These are phyloP conservation scores for Delonix regia DNA, from an alignment of 306 rosid species.

Conservation along the genomic window DNA sequence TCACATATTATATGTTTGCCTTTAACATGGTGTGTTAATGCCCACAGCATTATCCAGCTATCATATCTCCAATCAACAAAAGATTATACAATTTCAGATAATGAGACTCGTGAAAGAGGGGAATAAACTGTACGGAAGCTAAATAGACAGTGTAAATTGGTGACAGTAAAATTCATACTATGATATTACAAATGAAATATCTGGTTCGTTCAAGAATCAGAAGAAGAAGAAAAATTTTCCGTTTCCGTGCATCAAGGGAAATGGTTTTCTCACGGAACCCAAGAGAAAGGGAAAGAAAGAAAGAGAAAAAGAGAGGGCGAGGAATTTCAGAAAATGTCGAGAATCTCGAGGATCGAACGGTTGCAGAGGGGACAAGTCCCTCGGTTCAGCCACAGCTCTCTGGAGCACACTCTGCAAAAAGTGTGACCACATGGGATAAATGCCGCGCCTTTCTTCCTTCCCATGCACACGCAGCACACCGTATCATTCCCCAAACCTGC, in stretches of 20 bases:
- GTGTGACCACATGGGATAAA: conserved; percentile 99
- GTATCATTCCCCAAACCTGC: conserved; percentile 52
- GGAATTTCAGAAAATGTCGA: conserved; percentile 69
- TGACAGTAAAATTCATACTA: not conserved
- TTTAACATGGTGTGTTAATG: not conserved
- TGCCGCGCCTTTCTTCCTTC: conserved; percentile 85
- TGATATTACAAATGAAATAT: conserved; percentile 23
- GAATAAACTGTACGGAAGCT: not conserved
- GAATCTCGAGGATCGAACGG: conserved; percentile 88
- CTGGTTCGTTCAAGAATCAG: not conserved
- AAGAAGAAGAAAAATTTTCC: not conserved
- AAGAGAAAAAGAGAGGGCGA: not conserved
- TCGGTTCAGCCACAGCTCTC: conserved; percentile 92
- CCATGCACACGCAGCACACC: conserved; percentile 98
- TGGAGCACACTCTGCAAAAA: conserved; percentile 93
- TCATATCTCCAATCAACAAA: not conserved
- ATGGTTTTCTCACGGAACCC: not conserved
- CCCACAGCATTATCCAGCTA: not conserved
- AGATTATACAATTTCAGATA: not conserved
- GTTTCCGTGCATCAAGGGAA: not conserved
- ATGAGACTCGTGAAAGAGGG: no score
- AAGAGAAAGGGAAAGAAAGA: not conserved
- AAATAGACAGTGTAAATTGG: not conserved
- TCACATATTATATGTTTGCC: not conserved
- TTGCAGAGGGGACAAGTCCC: conserved; percentile 96